Evolutionary conservation across 345 rosid genomes (phyloP).

Genomic region (Brassica cretica): DNA sequence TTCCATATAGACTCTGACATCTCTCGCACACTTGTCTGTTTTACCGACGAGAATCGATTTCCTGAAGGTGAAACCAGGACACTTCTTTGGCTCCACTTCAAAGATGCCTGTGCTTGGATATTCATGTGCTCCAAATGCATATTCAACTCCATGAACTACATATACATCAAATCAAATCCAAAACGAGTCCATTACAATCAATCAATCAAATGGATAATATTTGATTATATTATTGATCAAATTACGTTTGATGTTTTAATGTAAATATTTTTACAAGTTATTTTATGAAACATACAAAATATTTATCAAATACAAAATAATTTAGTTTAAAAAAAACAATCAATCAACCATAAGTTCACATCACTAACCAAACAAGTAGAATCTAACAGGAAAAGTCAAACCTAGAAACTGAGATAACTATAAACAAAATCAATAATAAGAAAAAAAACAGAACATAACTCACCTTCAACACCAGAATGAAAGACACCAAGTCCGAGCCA

Average conservation of each 20-base stretch:
- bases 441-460: background rate
- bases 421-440: too few species aligned
- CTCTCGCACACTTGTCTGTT: constrained; percentile 74
- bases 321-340: too few species aligned
- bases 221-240: background rate
- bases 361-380: background rate
- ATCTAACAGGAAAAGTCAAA: constrained; percentile 20
- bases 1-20: constrained; percentile 78
- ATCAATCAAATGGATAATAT: too few species aligned
- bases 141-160: constrained; percentile 83
- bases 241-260: too few species aligned
- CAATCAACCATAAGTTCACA: too few species aligned
- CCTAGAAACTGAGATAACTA: too few species aligned
- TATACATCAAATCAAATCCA: background rate
- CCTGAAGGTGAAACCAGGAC: constrained; percentile 88
- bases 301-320: too few species aligned
- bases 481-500: constrained; percentile 96
- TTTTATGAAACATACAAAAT: too few species aligned
- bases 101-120: constrained; percentile 78
- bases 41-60: constrained; percentile 89
- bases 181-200: background rate
- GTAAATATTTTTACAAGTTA: too few species aligned
- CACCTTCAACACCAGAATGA: constrained; percentile 98
- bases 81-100: constrained; percentile 85
- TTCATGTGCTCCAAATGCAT: constrained; percentile 96